Evolutionary conservation across 2,329 filamentous ascomycete genomes (phyloP).

Genomic region (Paecilomyces niveus): DNA sequence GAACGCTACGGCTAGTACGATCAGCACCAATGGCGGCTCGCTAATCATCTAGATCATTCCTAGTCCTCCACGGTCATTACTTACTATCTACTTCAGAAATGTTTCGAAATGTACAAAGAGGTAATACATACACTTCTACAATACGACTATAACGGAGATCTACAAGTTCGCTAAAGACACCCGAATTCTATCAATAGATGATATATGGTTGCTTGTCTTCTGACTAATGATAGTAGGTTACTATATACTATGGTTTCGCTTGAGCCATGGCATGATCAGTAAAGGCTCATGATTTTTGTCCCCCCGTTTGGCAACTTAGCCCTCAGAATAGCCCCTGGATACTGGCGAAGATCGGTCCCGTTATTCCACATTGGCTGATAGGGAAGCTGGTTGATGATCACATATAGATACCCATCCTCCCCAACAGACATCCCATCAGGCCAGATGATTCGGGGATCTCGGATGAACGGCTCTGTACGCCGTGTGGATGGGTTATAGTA

Average conservation of each 20-base stretch:
- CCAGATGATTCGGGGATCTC: slow-evolving; percentile 40
- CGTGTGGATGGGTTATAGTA: slow-evolving; percentile 35
- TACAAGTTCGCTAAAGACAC: background rate
- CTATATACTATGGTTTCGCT: background rate
- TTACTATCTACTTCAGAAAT: too few species aligned
- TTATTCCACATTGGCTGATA: slow-evolving; percentile 44
- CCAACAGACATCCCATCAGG: slow-evolving; percentile 36
- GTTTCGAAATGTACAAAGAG: too few species aligned
- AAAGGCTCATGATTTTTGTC: slow-evolving; percentile 26
- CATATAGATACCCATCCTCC: slow-evolving; percentile 41
- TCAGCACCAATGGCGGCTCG: slow-evolving; percentile 31
- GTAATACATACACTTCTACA: too few species aligned
- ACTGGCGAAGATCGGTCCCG: slow-evolving; percentile 34
- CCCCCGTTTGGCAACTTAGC: slow-evolving; percentile 35
- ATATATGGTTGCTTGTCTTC: background rate
- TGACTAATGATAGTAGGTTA: too few species aligned
- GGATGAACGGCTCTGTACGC: slow-evolving; percentile 29
- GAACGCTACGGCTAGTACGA: slow-evolving; percentile 29
- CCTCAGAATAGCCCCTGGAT: slow-evolving; percentile 41
- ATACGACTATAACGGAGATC: too few species aligned
- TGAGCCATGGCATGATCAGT: background rate
- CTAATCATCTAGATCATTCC: background rate
- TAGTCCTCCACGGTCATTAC: too few species aligned
- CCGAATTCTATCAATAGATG: background rate
- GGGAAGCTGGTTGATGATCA: slow-evolving; percentile 45